phyloP scores from a whole-genome alignment of 2,329 filamentous ascomycete species.

The Clathrospora elynae region DNA sequence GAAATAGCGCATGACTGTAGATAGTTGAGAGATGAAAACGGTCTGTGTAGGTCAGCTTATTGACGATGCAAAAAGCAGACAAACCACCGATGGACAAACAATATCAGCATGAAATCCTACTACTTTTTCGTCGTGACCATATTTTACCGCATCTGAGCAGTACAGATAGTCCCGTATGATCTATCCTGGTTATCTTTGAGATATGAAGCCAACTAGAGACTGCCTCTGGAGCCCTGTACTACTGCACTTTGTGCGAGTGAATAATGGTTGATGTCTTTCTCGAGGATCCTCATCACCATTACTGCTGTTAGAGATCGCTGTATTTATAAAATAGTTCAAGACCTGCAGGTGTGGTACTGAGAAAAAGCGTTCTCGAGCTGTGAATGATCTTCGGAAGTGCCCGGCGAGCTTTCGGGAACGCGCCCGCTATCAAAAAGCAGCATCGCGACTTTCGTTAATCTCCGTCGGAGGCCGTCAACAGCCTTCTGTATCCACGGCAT shows the following conservation, averaged over 20 bases:
- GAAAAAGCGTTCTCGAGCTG: neutral
- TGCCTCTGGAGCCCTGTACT: no score
- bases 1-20: no score
- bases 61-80: no score
- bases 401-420: slow-evolving; percentile 14
- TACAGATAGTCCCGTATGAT: no score
- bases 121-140: neutral
- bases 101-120: neutral
- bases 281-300: neutral
- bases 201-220: no score
- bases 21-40: neutral
- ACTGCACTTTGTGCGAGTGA: no score
- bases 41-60: no score
- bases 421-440: slow-evolving; percentile 16
- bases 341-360: slow-evolving; percentile 2
- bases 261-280: neutral
- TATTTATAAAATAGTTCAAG: no score
- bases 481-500: slow-evolving; percentile 25
- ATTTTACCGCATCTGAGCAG: no score
- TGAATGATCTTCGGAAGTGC: slow-evolving; percentile 14
- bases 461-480: slow-evolving; percentile 30
- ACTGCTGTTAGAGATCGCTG: no score
- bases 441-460: slow-evolving; percentile 34
- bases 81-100: neutral
- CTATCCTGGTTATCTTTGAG: no score